Evolutionary conservation across 1,284 basidiomycete species (phyloP).

Genomic region (Leccinum subatratum): DNA sequence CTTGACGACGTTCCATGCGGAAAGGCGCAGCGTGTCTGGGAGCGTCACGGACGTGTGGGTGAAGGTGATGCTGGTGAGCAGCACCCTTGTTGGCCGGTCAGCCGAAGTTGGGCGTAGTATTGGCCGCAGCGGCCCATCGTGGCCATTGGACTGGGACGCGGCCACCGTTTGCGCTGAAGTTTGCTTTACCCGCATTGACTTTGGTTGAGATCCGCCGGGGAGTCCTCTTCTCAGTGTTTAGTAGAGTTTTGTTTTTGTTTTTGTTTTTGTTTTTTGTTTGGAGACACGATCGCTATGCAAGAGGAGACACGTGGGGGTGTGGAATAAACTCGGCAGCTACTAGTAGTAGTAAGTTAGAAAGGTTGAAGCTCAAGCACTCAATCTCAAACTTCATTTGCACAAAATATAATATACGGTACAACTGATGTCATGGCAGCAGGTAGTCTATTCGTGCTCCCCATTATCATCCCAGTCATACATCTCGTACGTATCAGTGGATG

Average conservation of each 20-base stretch:
- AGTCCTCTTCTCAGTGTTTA: constrained; percentile 10
- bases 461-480: too few relatives aligned
- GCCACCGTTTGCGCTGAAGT: constrained; percentile 13
- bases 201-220: constrained; percentile 15
- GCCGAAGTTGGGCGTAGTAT: constrained; percentile 33
- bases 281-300: constrained; percentile 23
- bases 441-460: too few relatives aligned
- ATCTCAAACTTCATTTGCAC: too few relatives aligned
- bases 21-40: constrained; percentile 50
- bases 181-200: constrained; percentile 27
- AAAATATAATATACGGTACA: too few relatives aligned
- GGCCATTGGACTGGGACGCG: constrained; percentile 3
- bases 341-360: too few relatives aligned
- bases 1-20: constrained; percentile 74
- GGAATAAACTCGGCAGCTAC: too few relatives aligned
- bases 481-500: too few relatives aligned
- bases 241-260: constrained; percentile 13
- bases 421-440: too few relatives aligned
- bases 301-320: too few relatives aligned
- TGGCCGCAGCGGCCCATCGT: background rate
- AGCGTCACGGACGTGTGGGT: constrained; percentile 37
- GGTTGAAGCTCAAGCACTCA: too few relatives aligned
- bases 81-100: constrained; percentile 70
- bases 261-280: constrained; percentile 29
- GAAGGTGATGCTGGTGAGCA: constrained; percentile 63